Evolutionary conservation across 163 green algal species (phyloP).

Genomic region (Volvox carteri): DNA sequence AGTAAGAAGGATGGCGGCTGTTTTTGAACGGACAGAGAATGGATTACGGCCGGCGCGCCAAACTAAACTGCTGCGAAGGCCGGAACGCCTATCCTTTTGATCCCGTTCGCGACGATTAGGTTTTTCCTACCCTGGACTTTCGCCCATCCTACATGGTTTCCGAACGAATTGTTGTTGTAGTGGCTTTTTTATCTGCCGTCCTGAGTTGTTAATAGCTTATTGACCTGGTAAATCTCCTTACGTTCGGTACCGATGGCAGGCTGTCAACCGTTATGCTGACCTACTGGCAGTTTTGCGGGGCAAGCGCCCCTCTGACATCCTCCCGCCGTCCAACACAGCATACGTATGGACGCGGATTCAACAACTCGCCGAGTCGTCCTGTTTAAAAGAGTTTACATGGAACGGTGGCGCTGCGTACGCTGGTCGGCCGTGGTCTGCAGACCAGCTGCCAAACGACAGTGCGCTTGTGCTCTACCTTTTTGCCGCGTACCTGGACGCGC

Average conservation of each 20-base stretch:
- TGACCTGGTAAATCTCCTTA: no score
- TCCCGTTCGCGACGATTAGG: no score
- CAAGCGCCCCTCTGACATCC: conserved; percentile 77
- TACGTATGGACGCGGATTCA: conserved; percentile 81
- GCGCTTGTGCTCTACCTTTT: conserved; percentile 88
- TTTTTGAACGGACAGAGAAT: no score
- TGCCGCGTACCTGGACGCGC: conserved; percentile 81
- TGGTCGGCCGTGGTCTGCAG: conserved; percentile 79
- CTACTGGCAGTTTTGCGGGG: conserved; percentile 80
- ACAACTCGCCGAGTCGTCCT: conserved; percentile 68
- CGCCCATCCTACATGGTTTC: no score
- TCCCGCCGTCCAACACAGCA: conserved; percentile 77
- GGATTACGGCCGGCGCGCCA: no score
- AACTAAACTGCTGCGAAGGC: no score
- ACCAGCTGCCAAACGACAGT: conserved; percentile 84
- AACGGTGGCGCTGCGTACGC: conserved; percentile 73
- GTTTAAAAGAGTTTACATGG: conserved; percentile 66
- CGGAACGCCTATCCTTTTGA: no score
- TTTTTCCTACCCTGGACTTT: no score
- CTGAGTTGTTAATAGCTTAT: no score
- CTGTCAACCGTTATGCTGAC: conserved; percentile 71
- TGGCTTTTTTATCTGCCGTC: no score
- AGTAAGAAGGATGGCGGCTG: conserved; percentile 17
- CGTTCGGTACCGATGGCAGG: no score
- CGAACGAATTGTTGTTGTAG: no score